phyloP scores from a whole-genome alignment of 495 filamentous ascomycete genomes.

The Trichoderma asperelloides region DNA sequence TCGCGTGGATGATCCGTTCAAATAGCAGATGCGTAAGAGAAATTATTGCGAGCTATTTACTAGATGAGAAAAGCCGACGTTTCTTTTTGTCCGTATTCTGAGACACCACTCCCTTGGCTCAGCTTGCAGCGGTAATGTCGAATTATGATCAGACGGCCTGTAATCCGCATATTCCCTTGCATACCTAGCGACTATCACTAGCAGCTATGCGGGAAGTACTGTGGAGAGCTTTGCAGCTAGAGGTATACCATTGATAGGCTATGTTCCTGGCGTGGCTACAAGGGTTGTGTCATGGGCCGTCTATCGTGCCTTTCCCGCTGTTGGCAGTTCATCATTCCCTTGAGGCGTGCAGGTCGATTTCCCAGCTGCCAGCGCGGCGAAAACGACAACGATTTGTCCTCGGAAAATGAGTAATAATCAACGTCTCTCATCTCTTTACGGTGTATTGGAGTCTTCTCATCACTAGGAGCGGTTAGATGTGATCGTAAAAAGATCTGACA shows the following conservation, averaged over 20 bases:
- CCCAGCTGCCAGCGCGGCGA: background rate
- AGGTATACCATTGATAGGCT: background rate
- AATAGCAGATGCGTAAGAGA: background rate
- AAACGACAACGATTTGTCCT: background rate
- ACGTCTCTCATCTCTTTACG: too few species aligned
- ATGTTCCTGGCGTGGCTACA: background rate
- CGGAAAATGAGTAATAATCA: background rate
- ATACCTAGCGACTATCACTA: background rate
- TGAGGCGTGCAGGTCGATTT: background rate
- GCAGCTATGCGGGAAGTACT: background rate
- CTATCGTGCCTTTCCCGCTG: background rate
- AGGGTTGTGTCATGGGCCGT: background rate
- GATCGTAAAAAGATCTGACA: too few species aligned
- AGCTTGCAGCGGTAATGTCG: background rate
- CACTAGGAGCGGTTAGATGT: too few species aligned
- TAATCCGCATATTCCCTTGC: background rate
- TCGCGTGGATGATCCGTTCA: background rate
- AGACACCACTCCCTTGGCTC: background rate
- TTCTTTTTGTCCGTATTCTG: background rate
- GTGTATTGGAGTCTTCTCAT: too few species aligned
- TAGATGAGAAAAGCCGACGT: background rate
- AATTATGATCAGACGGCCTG: background rate
- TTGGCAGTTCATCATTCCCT: background rate
- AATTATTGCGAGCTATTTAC: background rate
- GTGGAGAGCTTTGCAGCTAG: background rate